Evolutionary conservation across 2,329 filamentous ascomycete species (phyloP), one percentile per base, ranked within the genome.

Genomic region (Ceratocystis eucalypticola): DNA sequence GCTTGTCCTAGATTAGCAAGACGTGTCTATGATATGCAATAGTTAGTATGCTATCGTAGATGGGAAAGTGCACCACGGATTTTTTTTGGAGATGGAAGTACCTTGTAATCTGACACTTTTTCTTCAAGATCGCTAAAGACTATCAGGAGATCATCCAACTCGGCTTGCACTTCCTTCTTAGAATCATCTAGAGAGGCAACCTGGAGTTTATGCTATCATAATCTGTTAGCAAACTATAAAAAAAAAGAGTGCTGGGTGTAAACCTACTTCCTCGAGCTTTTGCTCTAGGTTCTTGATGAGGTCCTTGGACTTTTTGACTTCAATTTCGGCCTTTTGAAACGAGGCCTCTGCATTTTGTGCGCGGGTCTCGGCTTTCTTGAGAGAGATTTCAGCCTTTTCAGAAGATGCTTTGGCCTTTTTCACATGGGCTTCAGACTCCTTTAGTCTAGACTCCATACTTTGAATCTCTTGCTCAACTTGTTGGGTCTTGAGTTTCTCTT

Each of bases 81-180:
- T 22, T 50, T n/a, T 59, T 25, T 28, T 15, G 10, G 10, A 41
- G 46, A 2, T 30, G 7, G 7, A 68, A 80, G 70, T 76, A 88
- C 87, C 81, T 89, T 93, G 73, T 93, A 91, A 71, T 83, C 84
- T 53, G 81, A 80, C 62, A 85, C 79, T 76, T 92, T 93, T 65
- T 90, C 88, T 74, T 94, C 89, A 20, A 91, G 73, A 72, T 94
- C 89, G 15, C 84, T 85, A 74, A 92, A 90, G 4, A 94, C 86
- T 77, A 93, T 88, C 45, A 94, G 77, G 65, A 93, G 79, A 74
- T 94, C 89, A 70, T 94, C 89, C 59, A 93, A 78, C 74, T 94
- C 89, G 2, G 83, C 80, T 73, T 93, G 89, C 66, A 82, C 84
- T 67, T 87, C 84, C 68, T 84, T 80, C 70, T 86, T 83, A 69